Conservation (phyloP, 306 rosid species). For the Corylus americana region DNA sequence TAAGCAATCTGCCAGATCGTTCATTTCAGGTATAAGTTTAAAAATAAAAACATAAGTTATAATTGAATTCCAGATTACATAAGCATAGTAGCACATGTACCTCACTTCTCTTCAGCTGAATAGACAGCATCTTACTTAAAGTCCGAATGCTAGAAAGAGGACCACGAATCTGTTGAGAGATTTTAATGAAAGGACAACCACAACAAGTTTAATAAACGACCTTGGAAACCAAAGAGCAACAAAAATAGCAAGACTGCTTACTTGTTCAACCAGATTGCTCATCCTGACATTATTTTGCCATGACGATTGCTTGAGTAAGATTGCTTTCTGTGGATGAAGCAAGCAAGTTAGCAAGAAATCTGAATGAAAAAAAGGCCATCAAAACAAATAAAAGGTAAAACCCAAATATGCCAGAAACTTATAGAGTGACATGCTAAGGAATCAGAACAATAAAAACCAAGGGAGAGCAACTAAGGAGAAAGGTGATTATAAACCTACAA, state of each 20-base stretch:
- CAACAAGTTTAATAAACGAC: constrained; percentile 13
- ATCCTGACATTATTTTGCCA: constrained; percentile 93
- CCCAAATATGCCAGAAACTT: constrained; percentile 8
- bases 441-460: constrained; percentile 1
- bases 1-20: constrained; percentile 63
- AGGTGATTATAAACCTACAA: neutral
- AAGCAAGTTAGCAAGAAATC: constrained; percentile 12
- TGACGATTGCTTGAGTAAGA: constrained; percentile 87
- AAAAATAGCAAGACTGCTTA: constrained; percentile 32
- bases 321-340: constrained; percentile 67
- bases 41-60: constrained; percentile 5
- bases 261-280: constrained; percentile 84
- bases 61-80: neutral
- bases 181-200: constrained; percentile 26
- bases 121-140: constrained; percentile 82
- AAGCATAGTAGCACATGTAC: constrained; percentile 36
- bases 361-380: neutral
- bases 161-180: constrained; percentile 69
- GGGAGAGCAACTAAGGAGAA: neutral
- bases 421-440: constrained; percentile 20
- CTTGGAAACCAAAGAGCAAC: constrained; percentile 10
- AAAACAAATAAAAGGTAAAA: constrained; percentile 1
- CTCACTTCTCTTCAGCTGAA: constrained; percentile 78
- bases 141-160: constrained; percentile 90
- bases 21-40: constrained; percentile 9